Evolutionary conservation across 1,284 basidiomycete species (phyloP).

Genomic region (Melampsora americana): DNA sequence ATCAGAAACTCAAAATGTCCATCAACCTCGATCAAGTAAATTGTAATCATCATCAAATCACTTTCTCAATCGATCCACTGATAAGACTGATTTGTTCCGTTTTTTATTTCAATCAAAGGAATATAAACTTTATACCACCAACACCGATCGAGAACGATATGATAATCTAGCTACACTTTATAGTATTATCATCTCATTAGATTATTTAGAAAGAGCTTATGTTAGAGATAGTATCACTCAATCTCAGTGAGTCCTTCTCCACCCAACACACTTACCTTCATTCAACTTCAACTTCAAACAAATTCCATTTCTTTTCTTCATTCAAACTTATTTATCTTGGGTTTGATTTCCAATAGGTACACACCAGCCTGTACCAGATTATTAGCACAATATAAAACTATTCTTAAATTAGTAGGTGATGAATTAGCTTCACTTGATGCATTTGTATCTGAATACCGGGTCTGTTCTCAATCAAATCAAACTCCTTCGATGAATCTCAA

Average conservation of each 20-base stretch:
- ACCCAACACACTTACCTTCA: too few species aligned
- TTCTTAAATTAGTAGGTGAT: conserved; percentile 84
- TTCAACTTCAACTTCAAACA: neutral
- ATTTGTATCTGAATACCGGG: conserved; percentile 86
- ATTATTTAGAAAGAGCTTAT: conserved; percentile 93
- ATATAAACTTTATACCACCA: conserved; percentile 79
- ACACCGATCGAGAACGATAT: conserved; percentile 82
- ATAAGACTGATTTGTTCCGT: neutral
- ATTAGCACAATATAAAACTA: conserved; percentile 92
- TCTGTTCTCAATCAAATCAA: too few species aligned
- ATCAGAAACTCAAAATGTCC: conserved; percentile 12
- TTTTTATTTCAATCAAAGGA: conserved; percentile 62
- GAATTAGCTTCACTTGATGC: conserved; percentile 76
- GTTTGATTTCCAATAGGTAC: conserved; percentile 64
- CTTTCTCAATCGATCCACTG: neutral
- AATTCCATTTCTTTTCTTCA: neutral
- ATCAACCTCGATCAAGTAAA: conserved; percentile 29
- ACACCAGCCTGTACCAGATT: conserved; percentile 89
- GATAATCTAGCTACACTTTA: conserved; percentile 86
- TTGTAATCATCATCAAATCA: neutral
- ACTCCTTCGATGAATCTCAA: too few species aligned
- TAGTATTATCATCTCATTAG: conserved; percentile 82
- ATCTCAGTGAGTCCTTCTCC: conserved; percentile 68
- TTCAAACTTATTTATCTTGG: neutral
- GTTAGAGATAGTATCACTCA: conserved; percentile 86